Evolutionary conservation across 1,139 yeast genomes (phyloP), one percentile per base, ranked within the genome.

Genomic region (Lodderomyces margitis): DNA sequence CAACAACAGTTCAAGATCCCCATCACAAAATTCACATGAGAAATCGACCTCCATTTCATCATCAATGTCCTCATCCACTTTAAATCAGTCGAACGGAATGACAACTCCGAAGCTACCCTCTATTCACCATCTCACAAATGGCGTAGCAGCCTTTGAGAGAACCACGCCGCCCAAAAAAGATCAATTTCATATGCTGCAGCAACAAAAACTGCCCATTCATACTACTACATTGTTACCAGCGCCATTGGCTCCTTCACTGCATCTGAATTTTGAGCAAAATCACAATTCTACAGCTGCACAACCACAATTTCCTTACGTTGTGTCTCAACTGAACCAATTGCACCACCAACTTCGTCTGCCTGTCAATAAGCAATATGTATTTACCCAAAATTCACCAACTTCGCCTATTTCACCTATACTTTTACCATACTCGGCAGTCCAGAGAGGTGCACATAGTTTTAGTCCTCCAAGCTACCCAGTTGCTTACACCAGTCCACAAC

Each of bases 391-490:
- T 11, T 35, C 37, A 16, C 37, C 37, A 16, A 15, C 21, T 3
- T 35, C 37, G 7, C 39, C 39, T 5, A 16, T 21, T 17, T 31
- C 27, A n/a, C 35, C 39, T 9, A 15, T 30, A 2, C 35, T 21
- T 15, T 37, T 35, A 16, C 34, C 38, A 19, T 19, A 27, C 25
- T 17, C 7, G n/a, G 21, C 8, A 5, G 11, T 8, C 4, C 39
- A 35, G 21, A 21, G 28, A 28, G 16, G 9, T 3, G 32, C 6
- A n/a, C 19, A 15, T 5, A 15, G 19, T 6, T 28, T 15, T 11
- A 28, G 19, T 15, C 17, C 19, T 5, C 32, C 32, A 15, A 8
- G 3, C 10, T 15, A 7, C 19, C 19, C 32, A 15, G n/a, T 9
- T 14, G 15, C 32, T 15, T 7, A 6, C 19, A 28, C n/a, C 19